Conservation (phyloP, 495 filamentous ascomycete genomes). For the Aspergillus steynii region DNA sequence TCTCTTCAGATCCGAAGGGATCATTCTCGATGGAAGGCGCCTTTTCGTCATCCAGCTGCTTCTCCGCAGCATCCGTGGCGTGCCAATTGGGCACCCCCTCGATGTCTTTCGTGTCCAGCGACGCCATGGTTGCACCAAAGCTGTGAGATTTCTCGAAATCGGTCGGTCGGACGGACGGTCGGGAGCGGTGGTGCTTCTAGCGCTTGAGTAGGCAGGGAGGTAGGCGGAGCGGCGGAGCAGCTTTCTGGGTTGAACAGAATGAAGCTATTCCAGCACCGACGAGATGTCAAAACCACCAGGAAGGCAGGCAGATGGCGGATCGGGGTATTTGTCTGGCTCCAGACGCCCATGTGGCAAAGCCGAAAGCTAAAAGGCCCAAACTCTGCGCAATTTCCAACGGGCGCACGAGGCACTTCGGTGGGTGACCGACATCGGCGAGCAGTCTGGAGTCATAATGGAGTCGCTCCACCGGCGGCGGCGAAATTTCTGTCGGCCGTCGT, state of each 20-base stretch:
- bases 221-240: background rate
- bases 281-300: too few relatives aligned
- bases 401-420: background rate
- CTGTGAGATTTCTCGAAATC: too few relatives aligned
- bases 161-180: too few relatives aligned
- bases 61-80: background rate
- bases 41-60: background rate
- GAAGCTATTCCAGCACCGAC: background rate
- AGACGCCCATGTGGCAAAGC: background rate
- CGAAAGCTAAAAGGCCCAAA: too few relatives aligned
- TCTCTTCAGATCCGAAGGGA: slow-evolving; percentile 30
- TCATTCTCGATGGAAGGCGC: slow-evolving; percentile 7
- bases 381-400: background rate
- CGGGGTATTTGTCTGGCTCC: background rate
- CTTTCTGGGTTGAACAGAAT: background rate
- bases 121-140: slow-evolving; percentile 2
- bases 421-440: background rate
- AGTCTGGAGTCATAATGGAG: background rate
- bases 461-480: background rate
- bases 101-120: slow-evolving; percentile 3
- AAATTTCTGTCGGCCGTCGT: background rate
- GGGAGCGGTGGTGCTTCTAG: background rate
- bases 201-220: background rate
- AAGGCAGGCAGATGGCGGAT: background rate
- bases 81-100: background rate